A percentile compares a stretch with the other conserved stretches of the same genome.
Evolutionary conservation across 176 grass and related monocot species (phyloP).

Genomic region (Alopecurus myosuroides): DNA sequence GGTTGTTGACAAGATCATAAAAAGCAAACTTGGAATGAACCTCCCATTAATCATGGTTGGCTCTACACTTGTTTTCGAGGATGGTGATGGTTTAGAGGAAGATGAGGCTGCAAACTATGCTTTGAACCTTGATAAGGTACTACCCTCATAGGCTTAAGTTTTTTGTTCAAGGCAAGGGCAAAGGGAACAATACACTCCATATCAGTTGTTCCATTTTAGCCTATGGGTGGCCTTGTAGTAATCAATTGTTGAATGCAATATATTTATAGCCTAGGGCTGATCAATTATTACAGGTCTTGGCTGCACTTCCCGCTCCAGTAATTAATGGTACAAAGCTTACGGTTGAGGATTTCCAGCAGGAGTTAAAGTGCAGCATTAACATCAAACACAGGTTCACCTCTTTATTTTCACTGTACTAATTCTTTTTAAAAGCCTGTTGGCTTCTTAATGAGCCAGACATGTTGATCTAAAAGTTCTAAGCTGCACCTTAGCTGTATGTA

Average conservation of each 20-base stretch:
- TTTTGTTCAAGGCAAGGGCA: not conserved
- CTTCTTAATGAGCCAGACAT: not conserved
- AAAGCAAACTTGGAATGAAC: conserved; percentile 93
- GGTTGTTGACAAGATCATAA: conserved; percentile 84
- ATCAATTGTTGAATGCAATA: not conserved
- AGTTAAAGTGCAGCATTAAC: conserved; percentile 86
- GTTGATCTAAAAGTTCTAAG: not conserved
- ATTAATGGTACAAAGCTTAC: conserved; percentile 71
- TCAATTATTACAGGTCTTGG: conserved; percentile 53
- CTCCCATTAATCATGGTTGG: conserved; percentile 90
- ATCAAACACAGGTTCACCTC: conserved; percentile 85
- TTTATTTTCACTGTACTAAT: not conserved
- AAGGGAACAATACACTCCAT: not conserved
- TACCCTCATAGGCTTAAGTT: not conserved
- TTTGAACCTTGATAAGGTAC: conserved; percentile 88
- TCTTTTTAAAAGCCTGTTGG: not conserved
- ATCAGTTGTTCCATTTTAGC: not conserved
- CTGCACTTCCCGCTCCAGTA: conserved; percentile 82
- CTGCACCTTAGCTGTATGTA: not conserved
- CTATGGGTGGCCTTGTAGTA: not conserved
- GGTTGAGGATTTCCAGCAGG: conserved; percentile 94
- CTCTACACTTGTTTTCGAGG: conserved; percentile 69
- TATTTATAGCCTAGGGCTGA: conserved; percentile 13
- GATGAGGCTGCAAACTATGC: conserved; percentile 70
- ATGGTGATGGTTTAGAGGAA: conserved; percentile 81